Evolutionary conservation across 208 protist species (phyloP).

Genomic region (Trypanosoma scelopori): DNA sequence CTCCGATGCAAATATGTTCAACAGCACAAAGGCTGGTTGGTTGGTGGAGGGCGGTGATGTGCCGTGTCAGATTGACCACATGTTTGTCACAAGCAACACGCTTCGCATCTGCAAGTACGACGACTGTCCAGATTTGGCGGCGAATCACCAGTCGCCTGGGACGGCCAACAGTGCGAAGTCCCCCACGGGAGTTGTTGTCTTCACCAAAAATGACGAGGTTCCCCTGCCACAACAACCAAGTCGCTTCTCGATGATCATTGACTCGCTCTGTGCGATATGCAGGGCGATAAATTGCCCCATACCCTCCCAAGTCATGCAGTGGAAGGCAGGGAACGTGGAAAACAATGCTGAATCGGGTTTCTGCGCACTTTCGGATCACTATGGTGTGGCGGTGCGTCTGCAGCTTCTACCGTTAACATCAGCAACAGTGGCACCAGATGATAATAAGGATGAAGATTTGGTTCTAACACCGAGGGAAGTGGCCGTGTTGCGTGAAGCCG

Average conservation of each 20-base stretch:
- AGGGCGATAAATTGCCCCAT: background rate
- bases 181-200: slow-evolving; percentile 74
- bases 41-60: slow-evolving; percentile 71
- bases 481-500: slow-evolving; percentile 40
- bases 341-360: background rate
- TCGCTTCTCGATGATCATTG: background rate
- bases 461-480: slow-evolving; percentile 44
- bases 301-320: background rate
- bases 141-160: slow-evolving; percentile 38
- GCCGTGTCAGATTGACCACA: slow-evolving; percentile 85
- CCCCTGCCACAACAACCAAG: slow-evolving; percentile 11
- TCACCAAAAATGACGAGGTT: slow-evolving; percentile 64
- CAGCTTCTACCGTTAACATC: slow-evolving; percentile 21
- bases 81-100: slow-evolving; percentile 59
- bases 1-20: slow-evolving; percentile 77
- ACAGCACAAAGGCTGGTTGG: slow-evolving; percentile 69
- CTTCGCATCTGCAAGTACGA: slow-evolving; percentile 60
- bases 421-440: too few species aligned
- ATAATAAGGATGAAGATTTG: background rate
- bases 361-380: slow-evolving; percentile 86
- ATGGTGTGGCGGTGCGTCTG: slow-evolving; percentile 77
- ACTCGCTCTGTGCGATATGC: background rate
- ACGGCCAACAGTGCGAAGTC: slow-evolving; percentile 18
- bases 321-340: background rate
- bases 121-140: slow-evolving; percentile 67